phyloP scores from a whole-genome alignment of 441 rosid species.

The Raphanus hybrid region DNA sequence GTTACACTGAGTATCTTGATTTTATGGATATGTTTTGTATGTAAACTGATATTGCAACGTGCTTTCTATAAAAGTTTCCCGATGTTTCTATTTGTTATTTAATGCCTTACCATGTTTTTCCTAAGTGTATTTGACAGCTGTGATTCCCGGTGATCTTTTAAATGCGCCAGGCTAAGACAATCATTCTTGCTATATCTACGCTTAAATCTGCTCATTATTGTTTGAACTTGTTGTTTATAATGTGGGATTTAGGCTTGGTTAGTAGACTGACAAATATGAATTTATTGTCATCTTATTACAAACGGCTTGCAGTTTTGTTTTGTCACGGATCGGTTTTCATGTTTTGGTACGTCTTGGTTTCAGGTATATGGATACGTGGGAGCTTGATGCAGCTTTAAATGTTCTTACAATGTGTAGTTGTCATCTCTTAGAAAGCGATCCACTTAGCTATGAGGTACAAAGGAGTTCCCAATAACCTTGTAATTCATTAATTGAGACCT shows the following conservation, averaged over 20 bases:
- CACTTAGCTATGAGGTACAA: constrained; percentile 72
- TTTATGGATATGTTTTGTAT: constrained; percentile 2
- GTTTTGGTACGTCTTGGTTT: constrained; percentile 34
- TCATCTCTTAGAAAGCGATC: constrained; percentile 76
- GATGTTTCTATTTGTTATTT: background rate
- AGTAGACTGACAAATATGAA: background rate
- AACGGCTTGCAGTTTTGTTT: constrained; percentile 23
- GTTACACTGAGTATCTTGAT: constrained; percentile 2
- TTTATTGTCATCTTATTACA: constrained; percentile 14
- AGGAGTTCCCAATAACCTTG: background rate
- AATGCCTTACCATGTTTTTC: background rate
- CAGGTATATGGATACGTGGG: constrained; percentile 96
- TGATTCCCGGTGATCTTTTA: background rate
- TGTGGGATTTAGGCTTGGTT: constrained; percentile 2
- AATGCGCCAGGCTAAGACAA: background rate
- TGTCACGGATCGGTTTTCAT: constrained; percentile 7
- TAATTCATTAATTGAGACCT: too few species aligned
- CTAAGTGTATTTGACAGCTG: constrained; percentile 2
- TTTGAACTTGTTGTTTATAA: background rate
- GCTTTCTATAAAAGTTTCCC: background rate
- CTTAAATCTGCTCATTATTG: background rate
- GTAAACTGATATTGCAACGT: background rate
- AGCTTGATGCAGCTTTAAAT: constrained; percentile 89
- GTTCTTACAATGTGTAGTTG: constrained; percentile 99
- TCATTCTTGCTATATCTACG: background rate